Conservation (phyloP, 495 filamentous ascomycete genomes). For the Poronia punctata region DNA sequence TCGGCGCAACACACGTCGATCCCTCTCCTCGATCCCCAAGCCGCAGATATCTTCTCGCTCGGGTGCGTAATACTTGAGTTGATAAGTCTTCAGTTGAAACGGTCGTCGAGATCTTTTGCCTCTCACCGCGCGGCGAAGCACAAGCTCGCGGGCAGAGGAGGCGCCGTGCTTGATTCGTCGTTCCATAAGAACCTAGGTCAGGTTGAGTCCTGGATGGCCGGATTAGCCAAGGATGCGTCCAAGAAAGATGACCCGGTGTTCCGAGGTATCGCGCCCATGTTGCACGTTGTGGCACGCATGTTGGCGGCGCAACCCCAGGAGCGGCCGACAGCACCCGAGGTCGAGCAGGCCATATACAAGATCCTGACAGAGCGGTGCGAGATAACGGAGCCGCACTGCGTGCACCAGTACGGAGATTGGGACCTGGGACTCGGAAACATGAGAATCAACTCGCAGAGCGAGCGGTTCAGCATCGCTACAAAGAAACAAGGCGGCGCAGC, state of each 20-base stretch:
- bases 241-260: slow-evolving; percentile 55
- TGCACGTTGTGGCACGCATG: slow-evolving; percentile 41
- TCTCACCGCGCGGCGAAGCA: slow-evolving; percentile 68
- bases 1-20: slow-evolving; percentile 28
- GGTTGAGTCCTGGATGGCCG: slow-evolving; percentile 69
- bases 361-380: slow-evolving; percentile 38
- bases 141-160: slow-evolving; percentile 55
- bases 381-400: slow-evolving; percentile 40
- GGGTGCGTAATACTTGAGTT: slow-evolving; percentile 65
- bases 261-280: slow-evolving; percentile 39
- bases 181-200: slow-evolving; percentile 79
- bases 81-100: slow-evolving; percentile 65
- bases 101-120: slow-evolving; percentile 60
- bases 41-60: slow-evolving; percentile 71
- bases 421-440: slow-evolving; percentile 25
- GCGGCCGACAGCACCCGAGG: slow-evolving; percentile 37
- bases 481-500: slow-evolving; percentile 11
- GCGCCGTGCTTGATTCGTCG: slow-evolving; percentile 63
- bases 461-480: slow-evolving; percentile 17
- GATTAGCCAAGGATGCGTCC: slow-evolving; percentile 57
- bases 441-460: slow-evolving; percentile 13
- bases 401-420: slow-evolving; percentile 31
- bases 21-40: slow-evolving; percentile 38
- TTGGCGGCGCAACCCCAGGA: slow-evolving; percentile 36
- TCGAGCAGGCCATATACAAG: slow-evolving; percentile 36